phyloP scores from a whole-genome alignment of 2,329 filamentous ascomycete genomes.

The Orbilia quercus region DNA sequence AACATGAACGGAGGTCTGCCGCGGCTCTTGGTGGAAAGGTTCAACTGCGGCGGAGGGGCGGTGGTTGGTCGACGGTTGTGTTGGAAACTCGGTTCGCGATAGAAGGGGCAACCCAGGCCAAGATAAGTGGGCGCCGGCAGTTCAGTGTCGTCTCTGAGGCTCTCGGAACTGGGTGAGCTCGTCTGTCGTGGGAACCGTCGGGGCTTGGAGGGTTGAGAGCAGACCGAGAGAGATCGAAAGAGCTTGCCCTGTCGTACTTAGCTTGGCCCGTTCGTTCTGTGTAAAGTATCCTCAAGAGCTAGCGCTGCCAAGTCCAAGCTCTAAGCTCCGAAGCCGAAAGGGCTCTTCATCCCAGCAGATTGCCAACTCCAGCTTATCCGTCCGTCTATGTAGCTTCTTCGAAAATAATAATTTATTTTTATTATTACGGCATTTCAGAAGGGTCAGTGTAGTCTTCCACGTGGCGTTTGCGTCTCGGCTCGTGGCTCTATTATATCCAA shows the following conservation, averaged over 20 bases:
- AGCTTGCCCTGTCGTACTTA: slow-evolving; percentile 34
- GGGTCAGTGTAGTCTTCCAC: too few relatives aligned
- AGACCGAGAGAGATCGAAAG: slow-evolving; percentile 22
- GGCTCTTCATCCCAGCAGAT: slow-evolving; percentile 36
- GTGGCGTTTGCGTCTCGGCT: too few relatives aligned
- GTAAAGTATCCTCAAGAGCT: slow-evolving; percentile 55
- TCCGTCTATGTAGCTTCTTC: too few relatives aligned
- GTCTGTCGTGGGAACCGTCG: slow-evolving; percentile 27
- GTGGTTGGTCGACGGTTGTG: slow-evolving; percentile 45
- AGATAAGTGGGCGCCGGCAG: slow-evolving; percentile 17
- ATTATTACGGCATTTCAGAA: too few relatives aligned
- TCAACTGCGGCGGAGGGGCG: slow-evolving; percentile 45
- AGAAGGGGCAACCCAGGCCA: slow-evolving; percentile 38
- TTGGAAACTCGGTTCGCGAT: slow-evolving; percentile 51
- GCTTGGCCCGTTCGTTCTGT: slow-evolving; percentile 33
- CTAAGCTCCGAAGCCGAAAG: slow-evolving; percentile 52
- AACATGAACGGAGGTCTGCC: slow-evolving; percentile 43
- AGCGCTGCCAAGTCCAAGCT: slow-evolving; percentile 55
- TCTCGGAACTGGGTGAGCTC: slow-evolving; percentile 1
- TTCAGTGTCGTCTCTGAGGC: not conserved
- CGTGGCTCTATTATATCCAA: too few relatives aligned
- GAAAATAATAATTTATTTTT: too few relatives aligned
- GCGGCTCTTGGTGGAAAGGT: slow-evolving; percentile 39
- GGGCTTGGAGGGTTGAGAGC: slow-evolving; percentile 34
- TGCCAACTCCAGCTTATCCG: slow-evolving; percentile 18